Conservation (phyloP, 2,329 filamentous ascomycete genomes). For the Pseudocercospora fijiensis region DNA sequence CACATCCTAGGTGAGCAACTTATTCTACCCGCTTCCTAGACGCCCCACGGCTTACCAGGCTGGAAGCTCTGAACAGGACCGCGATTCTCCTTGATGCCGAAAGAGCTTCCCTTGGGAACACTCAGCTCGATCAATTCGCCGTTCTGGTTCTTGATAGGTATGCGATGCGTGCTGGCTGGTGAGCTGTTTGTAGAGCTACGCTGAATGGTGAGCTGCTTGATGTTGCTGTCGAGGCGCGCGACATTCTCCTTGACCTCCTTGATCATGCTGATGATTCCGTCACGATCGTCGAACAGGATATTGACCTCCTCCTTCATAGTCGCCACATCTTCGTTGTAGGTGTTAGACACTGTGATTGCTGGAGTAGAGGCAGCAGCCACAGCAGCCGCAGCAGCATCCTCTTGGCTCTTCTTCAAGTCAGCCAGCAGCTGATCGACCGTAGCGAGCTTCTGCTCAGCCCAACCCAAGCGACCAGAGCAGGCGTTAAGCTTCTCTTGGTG, state of each 20-base stretch:
- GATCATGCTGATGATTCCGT: constrained; percentile 23
- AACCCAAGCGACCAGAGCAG: constrained; percentile 8
- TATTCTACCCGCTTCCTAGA: constrained; percentile 6
- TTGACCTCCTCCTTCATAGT: constrained; percentile 25
- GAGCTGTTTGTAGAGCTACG: background rate
- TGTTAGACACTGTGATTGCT: background rate
- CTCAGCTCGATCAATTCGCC: constrained; percentile 25
- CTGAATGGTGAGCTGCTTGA: constrained; percentile 28
- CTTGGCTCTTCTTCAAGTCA: constrained; percentile 6
- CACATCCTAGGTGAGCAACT: background rate
- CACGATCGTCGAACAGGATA: constrained; percentile 28
- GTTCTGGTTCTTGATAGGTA: constrained; percentile 24
- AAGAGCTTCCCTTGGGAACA: constrained; percentile 28
- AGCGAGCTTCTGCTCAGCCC: constrained; percentile 8
- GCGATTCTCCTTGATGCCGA: constrained; percentile 14
- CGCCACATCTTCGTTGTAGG: background rate
- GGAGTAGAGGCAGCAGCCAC: background rate
- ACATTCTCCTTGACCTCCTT: constrained; percentile 19
- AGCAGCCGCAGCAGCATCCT: background rate
- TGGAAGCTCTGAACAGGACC: constrained; percentile 17
- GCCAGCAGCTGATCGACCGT: constrained; percentile 9
- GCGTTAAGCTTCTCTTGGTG: constrained; percentile 16
- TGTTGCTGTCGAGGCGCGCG: constrained; percentile 20
- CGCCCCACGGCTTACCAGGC: constrained; percentile 21
- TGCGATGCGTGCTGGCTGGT: constrained; percentile 19